Conservation (phyloP, 768 basidiomycete genomes). For the Galerina marginata region DNA sequence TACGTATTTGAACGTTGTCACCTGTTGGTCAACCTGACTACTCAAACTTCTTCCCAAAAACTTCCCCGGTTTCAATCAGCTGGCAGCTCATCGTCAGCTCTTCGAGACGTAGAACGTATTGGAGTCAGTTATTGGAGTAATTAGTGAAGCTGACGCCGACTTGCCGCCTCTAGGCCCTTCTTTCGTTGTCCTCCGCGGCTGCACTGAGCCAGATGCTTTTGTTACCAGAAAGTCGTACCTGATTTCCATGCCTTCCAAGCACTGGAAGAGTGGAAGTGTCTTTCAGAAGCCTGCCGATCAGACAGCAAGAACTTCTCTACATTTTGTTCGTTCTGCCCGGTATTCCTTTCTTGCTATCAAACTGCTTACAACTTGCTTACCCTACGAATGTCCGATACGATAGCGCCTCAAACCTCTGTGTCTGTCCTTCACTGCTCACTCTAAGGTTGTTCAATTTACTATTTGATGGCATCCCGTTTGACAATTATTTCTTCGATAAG, state of each 20-base stretch:
- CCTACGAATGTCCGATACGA: too few species aligned
- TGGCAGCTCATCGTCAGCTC: neutral
- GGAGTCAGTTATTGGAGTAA: neutral
- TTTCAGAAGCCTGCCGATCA: conserved; percentile 27
- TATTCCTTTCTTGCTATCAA: neutral
- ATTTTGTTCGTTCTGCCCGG: neutral
- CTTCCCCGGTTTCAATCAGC: too few species aligned
- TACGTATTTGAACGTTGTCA: too few species aligned
- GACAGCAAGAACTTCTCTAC: conserved; percentile 3
- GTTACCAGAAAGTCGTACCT: conserved; percentile 22
- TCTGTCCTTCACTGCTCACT: too few species aligned
- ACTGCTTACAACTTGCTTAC: too few species aligned
- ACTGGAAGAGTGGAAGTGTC: conserved; percentile 18
- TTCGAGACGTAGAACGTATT: neutral
- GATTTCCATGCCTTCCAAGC: conserved; percentile 20
- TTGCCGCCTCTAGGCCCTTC: conserved; percentile 5
- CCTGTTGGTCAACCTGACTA: neutral
- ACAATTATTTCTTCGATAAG: too few species aligned
- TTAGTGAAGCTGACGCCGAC: neutral
- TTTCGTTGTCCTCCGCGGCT: conserved; percentile 22
- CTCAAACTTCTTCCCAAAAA: neutral
- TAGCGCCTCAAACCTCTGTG: too few species aligned
- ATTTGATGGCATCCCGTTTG: too few species aligned
- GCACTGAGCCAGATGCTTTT: conserved; percentile 12
- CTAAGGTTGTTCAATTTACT: too few species aligned